Percentiles rank a stretch among this genome's conserved stretches.
Evolutionary conservation across 768 basidiomycete genomes (phyloP).

Genomic region (Xerocomellus amylosporus): DNA sequence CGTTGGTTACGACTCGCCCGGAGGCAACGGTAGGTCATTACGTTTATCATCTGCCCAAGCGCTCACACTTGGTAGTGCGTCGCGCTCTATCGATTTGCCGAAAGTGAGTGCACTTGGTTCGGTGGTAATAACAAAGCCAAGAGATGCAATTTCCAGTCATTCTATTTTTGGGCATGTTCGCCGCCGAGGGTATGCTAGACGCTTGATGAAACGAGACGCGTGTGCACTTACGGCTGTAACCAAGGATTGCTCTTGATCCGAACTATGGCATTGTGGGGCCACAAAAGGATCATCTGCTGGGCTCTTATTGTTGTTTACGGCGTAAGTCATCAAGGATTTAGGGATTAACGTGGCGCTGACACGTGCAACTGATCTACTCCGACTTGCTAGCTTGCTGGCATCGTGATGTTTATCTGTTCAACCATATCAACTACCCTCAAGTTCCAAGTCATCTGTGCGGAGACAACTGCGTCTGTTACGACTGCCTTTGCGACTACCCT

Average conservation of each 20-base stretch:
- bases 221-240: neutral
- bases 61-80: constrained; percentile 3
- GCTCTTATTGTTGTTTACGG: neutral
- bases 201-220: neutral
- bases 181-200: constrained; percentile 5
- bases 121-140: neutral
- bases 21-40: neutral
- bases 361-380: neutral
- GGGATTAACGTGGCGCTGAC: neutral
- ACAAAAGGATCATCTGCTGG: neutral
- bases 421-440: constrained; percentile 1
- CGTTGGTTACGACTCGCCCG: neutral
- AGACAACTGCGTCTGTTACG: neutral
- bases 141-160: neutral
- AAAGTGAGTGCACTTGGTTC: neutral
- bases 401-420: constrained; percentile 4
- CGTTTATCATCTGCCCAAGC: neutral
- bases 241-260: constrained; percentile 14
- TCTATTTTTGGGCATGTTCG: constrained; percentile 4
- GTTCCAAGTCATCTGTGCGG: constrained; percentile 4
- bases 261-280: constrained; percentile 7
- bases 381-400: neutral
- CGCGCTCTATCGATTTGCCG: constrained; percentile 5
- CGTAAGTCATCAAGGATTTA: neutral
- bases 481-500: neutral